These are phyloP conservation scores for Rutstroemia sydowiana DNA, from an alignment of 2,329 filamentous ascomycete species.

Conservation along the genomic window DNA sequence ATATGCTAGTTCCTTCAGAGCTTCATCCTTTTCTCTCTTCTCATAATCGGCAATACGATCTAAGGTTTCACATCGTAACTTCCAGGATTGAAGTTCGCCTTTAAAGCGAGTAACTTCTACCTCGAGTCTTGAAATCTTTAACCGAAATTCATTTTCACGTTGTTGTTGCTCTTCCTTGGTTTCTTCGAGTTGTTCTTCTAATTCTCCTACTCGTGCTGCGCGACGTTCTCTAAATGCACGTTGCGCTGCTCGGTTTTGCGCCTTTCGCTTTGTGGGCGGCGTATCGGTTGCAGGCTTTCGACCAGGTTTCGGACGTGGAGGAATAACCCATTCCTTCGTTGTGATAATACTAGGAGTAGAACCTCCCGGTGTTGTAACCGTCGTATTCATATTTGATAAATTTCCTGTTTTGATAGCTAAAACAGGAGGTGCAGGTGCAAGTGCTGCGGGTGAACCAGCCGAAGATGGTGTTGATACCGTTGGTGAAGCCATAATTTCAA, in stretches of 20 bases:
- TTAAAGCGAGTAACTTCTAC: constrained; percentile 58
- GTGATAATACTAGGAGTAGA: constrained; percentile 50
- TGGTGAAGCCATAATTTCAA: constrained; percentile 31
- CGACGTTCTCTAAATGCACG: constrained; percentile 82
- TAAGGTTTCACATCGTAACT: constrained; percentile 27
- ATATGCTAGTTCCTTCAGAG: constrained; percentile 35
- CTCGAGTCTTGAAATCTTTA: constrained; percentile 53
- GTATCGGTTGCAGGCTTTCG: constrained; percentile 92
- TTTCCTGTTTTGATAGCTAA: constrained; percentile 31
- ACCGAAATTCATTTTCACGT: constrained; percentile 45
- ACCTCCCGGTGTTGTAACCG: constrained; percentile 28
- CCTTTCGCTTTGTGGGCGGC: constrained; percentile 85
- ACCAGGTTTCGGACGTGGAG: constrained; percentile 79
- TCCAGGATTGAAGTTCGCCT: constrained; percentile 30
- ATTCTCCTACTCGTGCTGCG: constrained; percentile 72
- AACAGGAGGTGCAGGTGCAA: constrained; percentile 27
- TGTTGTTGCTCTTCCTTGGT: constrained; percentile 51
- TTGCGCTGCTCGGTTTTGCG: constrained; percentile 89
- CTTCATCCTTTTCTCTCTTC: constrained; percentile 36
- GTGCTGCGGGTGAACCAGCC: constrained; percentile 31
- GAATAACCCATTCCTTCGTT: constrained; percentile 79
- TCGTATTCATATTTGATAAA: constrained; percentile 15
- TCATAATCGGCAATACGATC: constrained; percentile 30
- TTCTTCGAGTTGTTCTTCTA: constrained; percentile 60
- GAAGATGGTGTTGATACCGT: constrained; percentile 34